phyloP scores from a whole-genome alignment of 192 early-diverging fungal genomes.

The Linnemannia elongata region DNA sequence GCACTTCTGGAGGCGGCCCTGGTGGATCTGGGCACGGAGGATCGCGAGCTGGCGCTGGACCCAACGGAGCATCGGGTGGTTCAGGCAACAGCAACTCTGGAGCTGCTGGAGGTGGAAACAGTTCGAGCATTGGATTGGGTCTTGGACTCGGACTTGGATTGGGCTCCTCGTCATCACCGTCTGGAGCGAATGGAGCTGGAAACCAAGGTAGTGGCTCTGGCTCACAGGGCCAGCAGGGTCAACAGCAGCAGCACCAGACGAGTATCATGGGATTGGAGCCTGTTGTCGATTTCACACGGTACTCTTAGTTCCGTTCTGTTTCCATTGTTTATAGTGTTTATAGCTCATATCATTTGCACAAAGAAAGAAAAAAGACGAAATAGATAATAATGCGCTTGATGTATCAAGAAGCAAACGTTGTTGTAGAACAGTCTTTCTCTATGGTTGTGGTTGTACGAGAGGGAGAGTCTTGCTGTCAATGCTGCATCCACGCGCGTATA shows the following conservation, averaged over 20 bases:
- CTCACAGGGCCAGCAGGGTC: slow-evolving; percentile 2
- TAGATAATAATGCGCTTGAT: background rate
- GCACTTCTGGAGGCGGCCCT: background rate
- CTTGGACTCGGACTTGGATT: slow-evolving; percentile 40
- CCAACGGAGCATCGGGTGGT: background rate
- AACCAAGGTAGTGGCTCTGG: background rate
- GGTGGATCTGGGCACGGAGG: slow-evolving; percentile 21
- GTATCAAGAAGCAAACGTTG: background rate
- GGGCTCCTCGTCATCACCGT: slow-evolving; percentile 29
- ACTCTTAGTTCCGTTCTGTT: slow-evolving; percentile 51
- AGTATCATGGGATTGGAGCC: slow-evolving; percentile 52
- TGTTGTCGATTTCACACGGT: slow-evolving; percentile 71
- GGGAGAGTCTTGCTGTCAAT: too few species aligned
- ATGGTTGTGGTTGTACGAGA: background rate
- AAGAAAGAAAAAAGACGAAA: background rate
- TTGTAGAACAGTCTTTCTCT: background rate
- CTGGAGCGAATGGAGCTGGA: slow-evolving; percentile 6
- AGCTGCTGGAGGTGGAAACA: slow-evolving; percentile 7
- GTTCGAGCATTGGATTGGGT: slow-evolving; percentile 33
- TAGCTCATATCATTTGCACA: background rate
- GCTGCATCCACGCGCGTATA: too few species aligned
- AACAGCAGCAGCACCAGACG: slow-evolving; percentile 15
- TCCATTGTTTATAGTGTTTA: background rate
- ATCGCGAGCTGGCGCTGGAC: slow-evolving; percentile 1
- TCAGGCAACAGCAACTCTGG: background rate